Base-by-base conservation (phyloP, 2,329 filamentous ascomycete genomes). In the Pseudogymnoascus sp. region DNA sequence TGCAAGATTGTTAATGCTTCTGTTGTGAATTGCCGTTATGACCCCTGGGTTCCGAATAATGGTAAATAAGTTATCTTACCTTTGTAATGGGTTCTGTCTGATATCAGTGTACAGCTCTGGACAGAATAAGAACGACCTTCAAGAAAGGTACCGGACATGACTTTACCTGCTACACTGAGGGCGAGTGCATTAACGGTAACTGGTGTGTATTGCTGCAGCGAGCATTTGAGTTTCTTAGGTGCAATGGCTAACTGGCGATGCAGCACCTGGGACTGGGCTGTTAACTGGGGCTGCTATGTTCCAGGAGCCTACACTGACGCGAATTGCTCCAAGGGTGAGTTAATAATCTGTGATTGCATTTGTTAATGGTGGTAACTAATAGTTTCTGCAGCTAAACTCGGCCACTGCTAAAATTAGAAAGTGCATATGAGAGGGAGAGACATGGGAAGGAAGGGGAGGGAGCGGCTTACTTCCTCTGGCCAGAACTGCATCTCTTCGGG, bases 241-340 rank as follows among this genome's bases (percentile, higher is more conserved):
- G 11, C 12, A 8, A 25, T n/a, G 44, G 14, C 23, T 50, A 11
- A 50, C 44, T n/a, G 23, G 14, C 7, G 37, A 16, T 38, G 6
- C 10, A 40, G 56, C 56, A 60, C 56, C 4, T 60, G 56, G 56
- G 56, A 60, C n/a, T 37, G 56, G 56, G 31, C 28, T 21, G 25
- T n/a, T 34, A 40, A 40, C 7, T 40, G 28, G 21, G 37, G 56
- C 2, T 60, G 56, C 12, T 60, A 28, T 4, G 44, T 50, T 28
- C 44, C 44, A 50, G 44, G 44, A 50, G n/a, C n/a, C 23, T 50
- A 50, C 5, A 50, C 44, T 50, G 44, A 50, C 23, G 23, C 44
- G 23, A 50, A 50, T 7, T 50, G 44, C 21, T 28, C 44, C 44
- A 50, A 50, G 14, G 44, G 44, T 31, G 4, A 3, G 44, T 50